phyloP scores from a whole-genome alignment of 768 basidiomycete genomes.

The Paxillus involutus region DNA sequence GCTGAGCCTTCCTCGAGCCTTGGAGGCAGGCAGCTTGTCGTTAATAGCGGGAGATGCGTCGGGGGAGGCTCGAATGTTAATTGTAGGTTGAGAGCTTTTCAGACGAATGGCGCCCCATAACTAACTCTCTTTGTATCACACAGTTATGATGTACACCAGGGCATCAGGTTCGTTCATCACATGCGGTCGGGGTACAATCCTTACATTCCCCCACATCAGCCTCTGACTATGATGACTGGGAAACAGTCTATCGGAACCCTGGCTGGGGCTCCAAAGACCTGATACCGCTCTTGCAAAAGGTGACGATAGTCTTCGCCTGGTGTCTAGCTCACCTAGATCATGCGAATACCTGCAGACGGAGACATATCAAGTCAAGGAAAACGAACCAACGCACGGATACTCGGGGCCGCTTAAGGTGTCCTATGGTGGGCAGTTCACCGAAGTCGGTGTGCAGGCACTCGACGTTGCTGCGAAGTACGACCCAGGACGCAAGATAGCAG shows the following conservation, averaged over 20 bases:
- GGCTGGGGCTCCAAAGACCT: no score
- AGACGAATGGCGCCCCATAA: not conserved
- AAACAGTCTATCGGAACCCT: no score
- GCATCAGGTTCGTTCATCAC: conserved; percentile 33
- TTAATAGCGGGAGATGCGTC: conserved; percentile 26
- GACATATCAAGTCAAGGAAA: conserved; percentile 13
- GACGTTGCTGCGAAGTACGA: conserved; percentile 47
- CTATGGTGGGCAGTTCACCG: conserved; percentile 31
- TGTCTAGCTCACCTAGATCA: no score
- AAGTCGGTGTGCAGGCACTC: conserved; percentile 47
- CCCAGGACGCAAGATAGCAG: conserved; percentile 38
- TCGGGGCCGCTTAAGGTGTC: conserved; percentile 23
- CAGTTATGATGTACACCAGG: conserved; percentile 54
- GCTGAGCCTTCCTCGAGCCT: conserved; percentile 18
- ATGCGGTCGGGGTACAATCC: no score
- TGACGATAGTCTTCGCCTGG: no score
- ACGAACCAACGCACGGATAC: conserved; percentile 21
- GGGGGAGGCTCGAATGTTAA: conserved; percentile 45
- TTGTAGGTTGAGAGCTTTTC: conserved; percentile 34
- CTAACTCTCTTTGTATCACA: not conserved
- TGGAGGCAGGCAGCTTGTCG: conserved; percentile 9
- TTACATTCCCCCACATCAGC: no score
- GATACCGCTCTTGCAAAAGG: no score
- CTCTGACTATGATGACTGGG: no score
- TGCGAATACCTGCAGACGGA: no score